Evolutionary conservation across 164 flowering plant genomes (phyloP).

Genomic region (Aristolochia contorta): DNA sequence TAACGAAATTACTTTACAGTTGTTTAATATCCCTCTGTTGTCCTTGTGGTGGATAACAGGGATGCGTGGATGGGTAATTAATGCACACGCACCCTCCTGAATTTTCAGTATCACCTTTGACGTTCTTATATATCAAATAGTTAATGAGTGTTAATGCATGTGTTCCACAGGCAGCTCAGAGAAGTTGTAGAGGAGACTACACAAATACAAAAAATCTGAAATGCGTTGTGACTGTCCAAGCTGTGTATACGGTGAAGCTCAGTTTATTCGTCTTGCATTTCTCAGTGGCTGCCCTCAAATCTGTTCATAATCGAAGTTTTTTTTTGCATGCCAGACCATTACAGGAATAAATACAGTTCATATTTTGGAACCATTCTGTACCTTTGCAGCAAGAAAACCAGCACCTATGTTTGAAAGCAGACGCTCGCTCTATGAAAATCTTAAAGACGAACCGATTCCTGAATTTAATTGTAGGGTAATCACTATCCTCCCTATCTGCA

Average conservation of each 20-base stretch:
- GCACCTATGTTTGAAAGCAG: background rate
- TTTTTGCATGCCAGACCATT: slow-evolving; percentile 4
- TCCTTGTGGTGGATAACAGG: no score
- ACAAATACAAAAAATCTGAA: slow-evolving; percentile 11
- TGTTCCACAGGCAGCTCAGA: slow-evolving; percentile 14
- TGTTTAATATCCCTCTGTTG: background rate
- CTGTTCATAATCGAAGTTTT: background rate
- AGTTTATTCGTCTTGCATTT: background rate
- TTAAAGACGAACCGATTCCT: background rate
- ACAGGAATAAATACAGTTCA: slow-evolving; percentile 1
- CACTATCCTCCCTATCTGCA: background rate
- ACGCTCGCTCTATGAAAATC: slow-evolving; percentile 6
- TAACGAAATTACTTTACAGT: background rate
- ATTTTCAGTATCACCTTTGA: no score
- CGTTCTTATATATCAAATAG: no score
- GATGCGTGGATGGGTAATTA: no score
- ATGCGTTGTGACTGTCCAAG: slow-evolving; percentile 17
- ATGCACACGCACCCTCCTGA: background rate
- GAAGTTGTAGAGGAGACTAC: slow-evolving; percentile 26
- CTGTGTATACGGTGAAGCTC: slow-evolving; percentile 12
- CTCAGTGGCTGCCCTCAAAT: no score
- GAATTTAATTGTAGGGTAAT: background rate
- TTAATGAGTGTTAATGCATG: no score
- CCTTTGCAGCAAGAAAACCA: slow-evolving; percentile 6
- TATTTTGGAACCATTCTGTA: slow-evolving; percentile 25